Base-by-base conservation (phyloP, 2,329 filamentous ascomycete species). In the Bipolaris gigantea region DNA sequence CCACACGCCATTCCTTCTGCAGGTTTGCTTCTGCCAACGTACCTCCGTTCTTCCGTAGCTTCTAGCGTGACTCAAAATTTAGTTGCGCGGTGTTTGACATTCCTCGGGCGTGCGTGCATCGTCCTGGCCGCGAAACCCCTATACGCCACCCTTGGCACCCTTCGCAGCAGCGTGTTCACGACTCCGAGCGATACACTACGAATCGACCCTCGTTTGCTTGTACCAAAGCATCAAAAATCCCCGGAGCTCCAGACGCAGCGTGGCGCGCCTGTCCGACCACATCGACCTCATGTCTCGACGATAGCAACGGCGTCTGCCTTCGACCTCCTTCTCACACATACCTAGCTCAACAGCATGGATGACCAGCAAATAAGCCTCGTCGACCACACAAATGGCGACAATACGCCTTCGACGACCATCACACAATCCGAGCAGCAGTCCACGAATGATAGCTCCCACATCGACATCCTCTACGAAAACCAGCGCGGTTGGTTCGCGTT, bases 401-500 rank as follows among this genome's bases (percentile, higher is more conserved):
- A 61, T 21, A 65, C 62, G 19, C 64, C 67, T 11, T 46, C 43
- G 21, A 63, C 64, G 9, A 54, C 53, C 16, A 58, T 57, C 43
- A 35, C 65, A 18, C 52, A 51, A 25, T 32, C 52, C 16, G 59
- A 64, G 50, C 56, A 50, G 30, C 59, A 59, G 13, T 57, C 60
- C 35, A 53, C 50, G 13, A 64, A 60, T 10, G 57, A 64, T 33
- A 63, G 66, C 48, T 67, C 65, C 13, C 66, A 73, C 59, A 70
- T 97, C 56, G 94, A 99, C 60, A 84, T 97, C 5, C 80, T 99
- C 0, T 97, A 96, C 74, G 94, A 99, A 73, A 99, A 99, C 69
- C 90, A 99, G 76, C 85, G 94, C 53, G 94, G 94, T 10, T 87
- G 85, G 35, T 96, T 97, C 69, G 80, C 96, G 57, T 97, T 93